phyloP scores from a whole-genome alignment of 2,329 filamentous ascomycete genomes.

The Hysterium pulicare region DNA sequence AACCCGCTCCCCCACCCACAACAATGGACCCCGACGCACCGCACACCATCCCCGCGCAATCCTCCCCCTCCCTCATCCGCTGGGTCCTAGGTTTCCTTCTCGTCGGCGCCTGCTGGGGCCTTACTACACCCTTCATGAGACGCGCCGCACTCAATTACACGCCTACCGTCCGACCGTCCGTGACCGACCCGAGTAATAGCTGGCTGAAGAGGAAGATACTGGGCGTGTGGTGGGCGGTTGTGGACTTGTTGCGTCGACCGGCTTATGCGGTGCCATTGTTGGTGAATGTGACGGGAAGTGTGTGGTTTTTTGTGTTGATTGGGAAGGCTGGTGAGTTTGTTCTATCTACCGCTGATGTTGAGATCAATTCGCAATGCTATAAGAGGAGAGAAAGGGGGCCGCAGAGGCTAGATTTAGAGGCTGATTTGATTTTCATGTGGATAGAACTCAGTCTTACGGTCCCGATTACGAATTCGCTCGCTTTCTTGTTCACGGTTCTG shows the following conservation, averaged over 20 bases:
- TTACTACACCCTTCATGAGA: slow-evolving; percentile 87
- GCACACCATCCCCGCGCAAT: slow-evolving; percentile 28
- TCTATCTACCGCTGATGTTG: too few species aligned
- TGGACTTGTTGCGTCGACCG: slow-evolving; percentile 76
- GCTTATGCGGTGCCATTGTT: slow-evolving; percentile 81
- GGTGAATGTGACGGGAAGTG: slow-evolving; percentile 84
- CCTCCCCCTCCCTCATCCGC: slow-evolving; percentile 61
- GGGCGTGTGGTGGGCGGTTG: slow-evolving; percentile 67
- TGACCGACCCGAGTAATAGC: slow-evolving; percentile 44
- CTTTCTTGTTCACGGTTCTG: slow-evolving; percentile 92
- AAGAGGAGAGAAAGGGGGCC: neutral
- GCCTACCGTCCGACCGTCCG: slow-evolving; percentile 41
- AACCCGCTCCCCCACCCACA: too few species aligned
- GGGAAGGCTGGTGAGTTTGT: slow-evolving; percentile 74
- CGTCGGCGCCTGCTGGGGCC: slow-evolving; percentile 88
- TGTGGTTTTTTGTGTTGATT: slow-evolving; percentile 96
- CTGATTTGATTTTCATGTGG: slow-evolving; percentile 1
- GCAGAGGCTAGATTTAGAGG: neutral
- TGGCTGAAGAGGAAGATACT: slow-evolving; percentile 62
- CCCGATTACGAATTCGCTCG: slow-evolving; percentile 89
- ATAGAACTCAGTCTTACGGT: slow-evolving; percentile 88
- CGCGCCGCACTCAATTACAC: slow-evolving; percentile 74
- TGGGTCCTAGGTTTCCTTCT: slow-evolving; percentile 87
- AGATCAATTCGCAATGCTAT: too few species aligned
- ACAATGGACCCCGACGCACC: slow-evolving; percentile 31